Evolutionary conservation across 805 yeast species (phyloP).

Genomic region (Pichia scutulata): DNA sequence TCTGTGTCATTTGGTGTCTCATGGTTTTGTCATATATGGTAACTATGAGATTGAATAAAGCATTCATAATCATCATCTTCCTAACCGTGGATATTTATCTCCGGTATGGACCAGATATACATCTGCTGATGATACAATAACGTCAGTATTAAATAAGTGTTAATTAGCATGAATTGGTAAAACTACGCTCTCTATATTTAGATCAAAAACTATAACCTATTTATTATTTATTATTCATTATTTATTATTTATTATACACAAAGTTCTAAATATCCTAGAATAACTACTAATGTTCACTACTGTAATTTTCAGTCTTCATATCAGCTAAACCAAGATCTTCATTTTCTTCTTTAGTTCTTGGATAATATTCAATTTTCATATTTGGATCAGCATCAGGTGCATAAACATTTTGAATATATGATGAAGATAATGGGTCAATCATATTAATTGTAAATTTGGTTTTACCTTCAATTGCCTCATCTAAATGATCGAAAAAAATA

Average conservation of each 20-base stretch:
- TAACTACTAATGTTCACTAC: background rate
- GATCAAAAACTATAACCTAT: too few relatives aligned
- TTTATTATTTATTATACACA: background rate
- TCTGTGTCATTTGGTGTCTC: too few relatives aligned
- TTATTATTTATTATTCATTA: too few relatives aligned
- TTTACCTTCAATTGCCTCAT: conserved; percentile 76
- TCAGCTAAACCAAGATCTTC: conserved; percentile 82
- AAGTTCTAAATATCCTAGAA: background rate
- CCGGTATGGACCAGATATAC: too few relatives aligned
- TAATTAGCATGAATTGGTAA: too few relatives aligned
- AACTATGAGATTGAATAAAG: too few relatives aligned
- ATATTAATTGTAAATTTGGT: conserved; percentile 74
- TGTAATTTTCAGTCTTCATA: conserved; percentile 24
- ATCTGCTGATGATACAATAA: too few relatives aligned
- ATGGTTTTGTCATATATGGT: too few relatives aligned
- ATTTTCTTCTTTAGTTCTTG: conserved; percentile 81
- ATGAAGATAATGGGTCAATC: conserved; percentile 94
- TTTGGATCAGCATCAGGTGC: conserved; percentile 98
- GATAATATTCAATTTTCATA: conserved; percentile 84
- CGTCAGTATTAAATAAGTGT: too few relatives aligned
- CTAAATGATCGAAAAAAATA: conserved; percentile 62
- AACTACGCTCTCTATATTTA: too few relatives aligned
- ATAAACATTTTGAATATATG: conserved; percentile 94
- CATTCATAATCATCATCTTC: too few relatives aligned
- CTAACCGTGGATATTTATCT: too few relatives aligned